phyloP scores from a whole-genome alignment of 345 rosid species.

The Salix exigua region DNA sequence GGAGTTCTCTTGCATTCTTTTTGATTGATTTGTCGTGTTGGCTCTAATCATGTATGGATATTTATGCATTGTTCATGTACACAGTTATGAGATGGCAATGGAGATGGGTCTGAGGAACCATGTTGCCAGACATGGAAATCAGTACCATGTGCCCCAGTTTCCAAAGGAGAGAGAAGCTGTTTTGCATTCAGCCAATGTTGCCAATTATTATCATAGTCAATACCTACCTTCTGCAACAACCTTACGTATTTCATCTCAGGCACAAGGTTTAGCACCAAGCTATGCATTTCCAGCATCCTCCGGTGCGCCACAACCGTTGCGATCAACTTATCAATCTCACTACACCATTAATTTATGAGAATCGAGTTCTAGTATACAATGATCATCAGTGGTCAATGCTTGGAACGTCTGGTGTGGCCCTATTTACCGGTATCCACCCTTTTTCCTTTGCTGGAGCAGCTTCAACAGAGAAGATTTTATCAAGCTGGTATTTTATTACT shows the following conservation, averaged over 20 bases:
- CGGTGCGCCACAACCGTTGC: not conserved
- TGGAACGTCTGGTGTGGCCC: not conserved
- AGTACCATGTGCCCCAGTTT: not conserved
- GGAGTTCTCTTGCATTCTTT: not conserved
- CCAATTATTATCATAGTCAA: not conserved
- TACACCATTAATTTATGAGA: not conserved
- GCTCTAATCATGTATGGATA: not conserved
- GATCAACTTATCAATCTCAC: not conserved
- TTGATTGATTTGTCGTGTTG: not conserved
- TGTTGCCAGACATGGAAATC: not conserved
- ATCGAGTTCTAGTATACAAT: not conserved
- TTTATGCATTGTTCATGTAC: not conserved
- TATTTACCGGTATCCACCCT: not conserved
- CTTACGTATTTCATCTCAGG: not conserved
- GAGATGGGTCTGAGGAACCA: not conserved
- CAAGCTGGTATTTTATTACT: not conserved
- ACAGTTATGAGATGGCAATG: not conserved
- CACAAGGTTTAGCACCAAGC: not conserved
- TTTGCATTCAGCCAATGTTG: not conserved
- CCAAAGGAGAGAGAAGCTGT: not conserved
- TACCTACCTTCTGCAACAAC: not conserved
- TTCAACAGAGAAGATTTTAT: not conserved
- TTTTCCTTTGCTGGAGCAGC: not conserved
- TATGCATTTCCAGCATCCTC: not conserved
- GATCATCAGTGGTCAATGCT: not conserved